Evolutionary conservation across 805 yeast genomes (phyloP), one percentile per base, ranked within the genome.

Genomic region (Saccharomycopsis sp.): DNA sequence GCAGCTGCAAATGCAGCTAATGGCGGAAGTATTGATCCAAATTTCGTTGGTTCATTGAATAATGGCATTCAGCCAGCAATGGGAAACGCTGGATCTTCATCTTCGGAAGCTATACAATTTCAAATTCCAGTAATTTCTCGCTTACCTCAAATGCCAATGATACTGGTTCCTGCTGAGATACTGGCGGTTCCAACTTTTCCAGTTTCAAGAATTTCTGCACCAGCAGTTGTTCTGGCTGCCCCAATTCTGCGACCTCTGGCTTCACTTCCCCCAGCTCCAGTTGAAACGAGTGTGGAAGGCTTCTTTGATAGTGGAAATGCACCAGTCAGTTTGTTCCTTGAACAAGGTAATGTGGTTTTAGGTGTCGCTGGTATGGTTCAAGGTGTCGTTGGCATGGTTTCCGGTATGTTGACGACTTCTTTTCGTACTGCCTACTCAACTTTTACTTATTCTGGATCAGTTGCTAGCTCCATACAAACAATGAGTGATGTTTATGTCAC

Each of bases 311-410:
- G 16, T 20, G 39, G n/a, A 17, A 39, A 43, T 29, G 43, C 46
- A 7, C 24, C 29, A 19, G 4, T 44, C n/a, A 44, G 41, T 28
- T 40, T 45, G 21, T 17, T 36, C 31, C 32, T 44, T 9, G 45
- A 44, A 31, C 31, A 37, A 29, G 51, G 48, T n/a, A 47, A 47
- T 28, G 35, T 39, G 22, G 51, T 47, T 4, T 19, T 47, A 9
- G 51, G 48, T 6, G 51, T 35, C 4, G 45, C 41, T 2, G 49
- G 44, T 3, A 37, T 47, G 27, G 40, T 47, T n/a, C 42, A 44
- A 24, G 51, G 41, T 14, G 45, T 47, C 5, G 51, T 47, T 20
- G 45, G 41, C n/a, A 16, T 47, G 19, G 24, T 27, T n/a, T 40
- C 39, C 20, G 45, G 42, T 6, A 11, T 44, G 14, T 20, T 19